Base-by-base conservation (phyloP, 495 filamentous ascomycete genomes). In the Cercophora newfieldiana region DNA sequence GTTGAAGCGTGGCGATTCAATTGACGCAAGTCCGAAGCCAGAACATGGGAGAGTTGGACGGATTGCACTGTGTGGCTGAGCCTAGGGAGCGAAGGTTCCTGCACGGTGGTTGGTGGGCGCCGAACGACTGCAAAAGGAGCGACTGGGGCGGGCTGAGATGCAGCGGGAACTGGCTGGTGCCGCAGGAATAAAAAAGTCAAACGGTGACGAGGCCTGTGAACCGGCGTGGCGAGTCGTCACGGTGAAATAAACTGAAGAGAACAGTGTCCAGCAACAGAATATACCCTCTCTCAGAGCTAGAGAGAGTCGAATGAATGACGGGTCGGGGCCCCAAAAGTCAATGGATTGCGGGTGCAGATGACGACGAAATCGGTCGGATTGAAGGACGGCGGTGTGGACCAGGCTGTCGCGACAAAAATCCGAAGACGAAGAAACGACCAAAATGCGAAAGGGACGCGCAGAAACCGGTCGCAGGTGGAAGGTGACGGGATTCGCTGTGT, bases 1-100 rank as follows among this genome's bases (percentile, higher is more conserved):
- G 56, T 66, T 61, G 66, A 49, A 47, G 67, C 48, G 69, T 71
- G 78, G 69, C 69, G 65, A 69, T 69, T 75, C 59, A 74, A 68
- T 71, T 62, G 70, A 69, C 31, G 64, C 67, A 69, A 50, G 61
- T 28, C 47, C 62, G 18, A 28, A 30, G 31, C 50, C 51, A 16
- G 29, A 28, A 67, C 69, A 75, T 69, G 69, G 59, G 65, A 50
- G 37, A 58, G 31, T 33, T n/a, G 61, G 66, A 12, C 25, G 31
- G 30, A 29, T 49, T 28, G 10, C 47, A 44, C 12, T 49, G 59
- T 6, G 60, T 50, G 61, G 67, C 63, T 59, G 65, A 53, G 60
- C 62, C 48, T 49, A 14, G 29, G 37, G 54, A 33, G 49, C 21
- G 54, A 24, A 31, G 24, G 24, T 44, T 33, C 22, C 56, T 18